Percentiles rank a stretch among this genome's conserved stretches.
Conservation (phyloP, 129 eudicot species). For the Tagetes patula region DNA sequence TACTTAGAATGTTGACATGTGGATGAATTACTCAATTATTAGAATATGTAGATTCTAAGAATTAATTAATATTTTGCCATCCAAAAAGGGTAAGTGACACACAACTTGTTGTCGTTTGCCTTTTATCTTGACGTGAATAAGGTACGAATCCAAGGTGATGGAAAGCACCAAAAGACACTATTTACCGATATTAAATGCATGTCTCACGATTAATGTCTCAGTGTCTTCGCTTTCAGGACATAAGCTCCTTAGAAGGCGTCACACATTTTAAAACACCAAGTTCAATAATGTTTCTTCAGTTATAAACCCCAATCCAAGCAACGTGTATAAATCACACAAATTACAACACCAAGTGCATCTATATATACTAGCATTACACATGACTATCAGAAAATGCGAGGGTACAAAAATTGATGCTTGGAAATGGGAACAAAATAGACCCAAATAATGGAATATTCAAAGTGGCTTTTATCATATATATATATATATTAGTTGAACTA, state of each 20-base stretch:
- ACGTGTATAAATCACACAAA: background rate
- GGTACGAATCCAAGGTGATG: too few species aligned
- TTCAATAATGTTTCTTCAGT: background rate
- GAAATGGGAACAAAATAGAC: slow-evolving; percentile 23
- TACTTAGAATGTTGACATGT: too few species aligned
- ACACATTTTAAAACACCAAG: background rate
- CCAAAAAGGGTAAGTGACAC: too few species aligned
- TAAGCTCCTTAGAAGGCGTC: background rate
- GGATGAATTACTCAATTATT: too few species aligned
- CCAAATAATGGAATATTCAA: slow-evolving; percentile 32
- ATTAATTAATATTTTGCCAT: too few species aligned
- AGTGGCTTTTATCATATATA: background rate
- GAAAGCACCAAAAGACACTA: too few species aligned
- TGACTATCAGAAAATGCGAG: background rate
- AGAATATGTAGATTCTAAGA: too few species aligned
- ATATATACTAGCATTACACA: slow-evolving; percentile 8
- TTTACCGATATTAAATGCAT: background rate
- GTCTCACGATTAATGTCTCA: background rate
- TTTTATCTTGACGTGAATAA: too few species aligned
- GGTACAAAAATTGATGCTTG: slow-evolving; percentile 5
- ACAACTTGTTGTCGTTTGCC: too few species aligned
- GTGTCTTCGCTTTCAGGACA: background rate
- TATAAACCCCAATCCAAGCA: background rate
- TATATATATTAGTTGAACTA: slow-evolving; percentile 31
- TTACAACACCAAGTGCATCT: background rate